phyloP scores from a whole-genome alignment of 202 grass and related monocot genomes.

The Dendrocalamus latiflorus region DNA sequence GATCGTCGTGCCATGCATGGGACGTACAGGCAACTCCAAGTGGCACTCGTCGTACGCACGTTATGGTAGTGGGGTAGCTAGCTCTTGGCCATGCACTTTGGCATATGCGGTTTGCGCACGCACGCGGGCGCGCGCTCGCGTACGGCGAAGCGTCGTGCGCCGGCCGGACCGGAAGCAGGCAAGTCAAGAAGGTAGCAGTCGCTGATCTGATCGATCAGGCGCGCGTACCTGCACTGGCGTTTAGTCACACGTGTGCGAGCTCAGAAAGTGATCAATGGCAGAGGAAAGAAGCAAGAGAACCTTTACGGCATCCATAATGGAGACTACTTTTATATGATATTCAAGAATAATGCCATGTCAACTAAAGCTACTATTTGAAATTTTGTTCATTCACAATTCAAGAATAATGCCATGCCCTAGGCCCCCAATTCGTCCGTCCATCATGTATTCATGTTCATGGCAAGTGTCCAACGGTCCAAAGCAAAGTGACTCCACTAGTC shows the following conservation, averaged over 20 bases:
- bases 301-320: no score
- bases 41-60: no score
- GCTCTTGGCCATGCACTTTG: background rate
- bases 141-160: background rate
- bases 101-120: background rate
- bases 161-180: background rate
- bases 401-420: no score
- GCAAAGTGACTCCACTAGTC: no score
- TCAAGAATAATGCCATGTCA: no score
- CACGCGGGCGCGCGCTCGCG: background rate
- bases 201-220: background rate
- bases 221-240: background rate
- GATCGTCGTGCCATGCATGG: background rate
- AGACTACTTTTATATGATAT: no score
- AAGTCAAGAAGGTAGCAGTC: background rate
- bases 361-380: no score
- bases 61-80: no score
- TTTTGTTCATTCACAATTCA: no score
- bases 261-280: background rate
- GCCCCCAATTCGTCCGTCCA: no score
- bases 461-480: no score
- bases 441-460: no score
- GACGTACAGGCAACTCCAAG: background rate
- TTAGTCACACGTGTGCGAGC: slow-evolving; percentile 7
- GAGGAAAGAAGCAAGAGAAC: background rate